phyloP scores from a whole-genome alignment of 441 rosid species.

The Dalechampia spathulata region DNA sequence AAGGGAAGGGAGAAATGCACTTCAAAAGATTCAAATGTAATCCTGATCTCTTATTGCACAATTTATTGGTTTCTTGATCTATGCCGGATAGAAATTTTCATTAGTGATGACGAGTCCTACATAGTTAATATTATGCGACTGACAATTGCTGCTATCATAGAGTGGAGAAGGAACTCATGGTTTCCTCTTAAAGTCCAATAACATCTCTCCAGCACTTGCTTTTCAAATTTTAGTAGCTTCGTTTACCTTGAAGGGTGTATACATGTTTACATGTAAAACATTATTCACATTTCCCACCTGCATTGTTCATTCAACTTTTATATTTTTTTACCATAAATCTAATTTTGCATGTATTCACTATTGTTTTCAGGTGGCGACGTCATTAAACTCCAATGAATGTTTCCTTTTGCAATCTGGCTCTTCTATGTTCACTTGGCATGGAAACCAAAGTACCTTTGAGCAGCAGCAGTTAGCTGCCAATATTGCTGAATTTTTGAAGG shows the following conservation, averaged over 20 bases:
- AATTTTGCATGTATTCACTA: background rate
- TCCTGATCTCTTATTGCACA: background rate
- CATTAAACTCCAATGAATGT: conserved; percentile 77
- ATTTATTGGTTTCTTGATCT: background rate
- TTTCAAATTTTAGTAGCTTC: background rate
- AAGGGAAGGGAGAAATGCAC: background rate
- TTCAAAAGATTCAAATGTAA: background rate
- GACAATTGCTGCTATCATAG: too few relatives aligned
- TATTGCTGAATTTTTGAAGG: conserved; percentile 90
- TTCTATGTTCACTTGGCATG: conserved; percentile 87
- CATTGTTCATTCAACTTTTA: too few relatives aligned
- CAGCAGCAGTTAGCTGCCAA: conserved; percentile 78
- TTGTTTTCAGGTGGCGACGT: conserved; percentile 68
- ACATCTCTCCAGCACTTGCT: background rate
- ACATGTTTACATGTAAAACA: too few relatives aligned
- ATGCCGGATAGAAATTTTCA: background rate
- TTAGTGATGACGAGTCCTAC: too few relatives aligned
- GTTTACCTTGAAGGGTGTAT: background rate
- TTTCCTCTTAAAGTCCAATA: background rate
- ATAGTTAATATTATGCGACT: too few relatives aligned
- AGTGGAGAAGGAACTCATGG: too few relatives aligned
- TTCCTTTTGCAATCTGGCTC: conserved; percentile 98
- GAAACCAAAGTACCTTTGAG: conserved; percentile 86
- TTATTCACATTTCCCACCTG: too few relatives aligned
- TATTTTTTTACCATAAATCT: background rate